Evolutionary conservation across 1,284 basidiomycete species (phyloP), one percentile per base, ranked within the genome.

Genomic region (Phylloboletellus chloephorus): DNA sequence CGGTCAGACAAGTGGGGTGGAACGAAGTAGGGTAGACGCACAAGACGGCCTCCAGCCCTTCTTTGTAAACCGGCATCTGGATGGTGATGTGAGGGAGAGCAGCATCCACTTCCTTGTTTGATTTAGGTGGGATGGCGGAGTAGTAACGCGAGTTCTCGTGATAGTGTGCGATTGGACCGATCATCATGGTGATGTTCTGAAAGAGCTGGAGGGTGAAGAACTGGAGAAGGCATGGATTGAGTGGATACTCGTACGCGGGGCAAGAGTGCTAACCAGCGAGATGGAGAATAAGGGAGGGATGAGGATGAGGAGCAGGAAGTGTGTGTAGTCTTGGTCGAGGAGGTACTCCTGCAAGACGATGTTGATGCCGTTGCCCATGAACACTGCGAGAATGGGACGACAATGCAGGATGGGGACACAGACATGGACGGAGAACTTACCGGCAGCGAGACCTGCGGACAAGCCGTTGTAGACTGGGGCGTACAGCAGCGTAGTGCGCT

Each of bases 61-160:
- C 86, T 63, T 87, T 88, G 67, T 88, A 89, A 5, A 88, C 87
- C 0, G 87, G 85, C 69, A 88, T 74, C 54, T 87, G 77, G 41
- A 88, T 72, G 0, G 85, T 84, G 44, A 88, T 69, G 53, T 87
- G 86, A 2, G 85, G 85, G 2, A 88, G 67, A 25, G 65, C 66
- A 1, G 64, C 48, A 49, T 85, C 82, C 12, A 83, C 66, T n/a
- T 71, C 71, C 38, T 72, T 72, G 57, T 82, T 81, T n/a, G 78
- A 65, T 11, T 56, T 64, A 0, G 82, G 78, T 19, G 66, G 69
- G 38, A 76, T 47, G 9, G 81, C 82, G 7, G 79, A 82, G 59
- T 84, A 86, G 56, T 82, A 86, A 38, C 71, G 71, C 0, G 79
- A 82, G 63, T 86, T 87, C 61, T 84, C 73, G 52, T 81, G 72